Evolutionary conservation across 306 rosid species (phyloP).

Genomic region (Trifolium subterraneum): DNA sequence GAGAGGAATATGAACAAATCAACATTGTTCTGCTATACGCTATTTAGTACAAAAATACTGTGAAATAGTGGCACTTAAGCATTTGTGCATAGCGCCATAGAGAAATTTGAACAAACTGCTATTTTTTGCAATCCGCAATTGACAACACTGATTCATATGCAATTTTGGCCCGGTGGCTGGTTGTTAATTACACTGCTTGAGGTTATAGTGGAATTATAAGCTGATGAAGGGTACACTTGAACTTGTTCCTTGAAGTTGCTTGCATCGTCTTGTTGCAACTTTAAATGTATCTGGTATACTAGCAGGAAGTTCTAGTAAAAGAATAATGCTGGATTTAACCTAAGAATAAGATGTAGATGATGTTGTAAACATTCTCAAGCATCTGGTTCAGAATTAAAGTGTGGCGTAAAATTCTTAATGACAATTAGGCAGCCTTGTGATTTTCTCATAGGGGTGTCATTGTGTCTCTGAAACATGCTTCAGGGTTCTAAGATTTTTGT

Average conservation of each 20-base stretch:
- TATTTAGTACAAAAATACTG: no score
- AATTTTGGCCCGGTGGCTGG: neutral
- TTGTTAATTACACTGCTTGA: neutral
- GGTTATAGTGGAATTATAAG: neutral
- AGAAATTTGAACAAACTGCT: no score
- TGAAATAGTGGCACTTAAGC: no score
- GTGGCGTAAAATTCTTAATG: neutral
- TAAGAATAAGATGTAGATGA: neutral
- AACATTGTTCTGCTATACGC: no score
- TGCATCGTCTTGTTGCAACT: slow-evolving; percentile 8
- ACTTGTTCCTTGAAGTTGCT: neutral
- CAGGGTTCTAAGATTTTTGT: neutral
- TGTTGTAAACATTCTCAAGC: neutral
- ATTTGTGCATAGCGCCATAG: no score
- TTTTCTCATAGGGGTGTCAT: neutral
- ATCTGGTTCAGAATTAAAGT: neutral
- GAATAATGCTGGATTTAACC: neutral
- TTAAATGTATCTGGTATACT: slow-evolving; percentile 21
- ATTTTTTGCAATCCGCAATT: no score
- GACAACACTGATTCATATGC: no score
- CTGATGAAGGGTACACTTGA: neutral
- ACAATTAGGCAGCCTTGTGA: neutral
- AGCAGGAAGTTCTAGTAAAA: neutral
- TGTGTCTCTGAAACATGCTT: neutral
- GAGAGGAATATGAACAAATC: no score